phyloP scores from a whole-genome alignment of 2,329 filamentous ascomycete species.

The Truncatella angustata region DNA sequence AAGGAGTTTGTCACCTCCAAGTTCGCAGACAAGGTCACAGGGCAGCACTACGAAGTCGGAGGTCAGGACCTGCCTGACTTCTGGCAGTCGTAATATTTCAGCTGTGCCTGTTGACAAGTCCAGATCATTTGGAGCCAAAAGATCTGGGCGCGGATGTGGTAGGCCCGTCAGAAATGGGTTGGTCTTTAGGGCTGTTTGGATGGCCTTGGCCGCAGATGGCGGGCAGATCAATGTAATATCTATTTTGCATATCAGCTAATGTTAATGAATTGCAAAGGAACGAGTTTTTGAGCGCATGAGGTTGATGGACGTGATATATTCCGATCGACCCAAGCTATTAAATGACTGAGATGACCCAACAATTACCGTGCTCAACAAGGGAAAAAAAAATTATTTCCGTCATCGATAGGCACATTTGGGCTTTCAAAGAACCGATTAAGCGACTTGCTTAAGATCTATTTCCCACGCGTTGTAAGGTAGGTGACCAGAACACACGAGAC shows the following conservation, averaged over 20 bases:
- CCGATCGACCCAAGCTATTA: too few relatives aligned
- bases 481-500: too few relatives aligned
- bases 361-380: too few relatives aligned
- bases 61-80: conserved; percentile 75
- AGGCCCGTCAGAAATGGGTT: conserved; percentile 76
- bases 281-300: too few relatives aligned
- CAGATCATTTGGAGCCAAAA: conserved; percentile 74
- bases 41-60: conserved; percentile 88
- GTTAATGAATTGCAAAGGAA: background rate
- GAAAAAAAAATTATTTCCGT: too few relatives aligned
- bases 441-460: too few relatives aligned
- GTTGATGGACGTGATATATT: too few relatives aligned
- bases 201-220: conserved; percentile 63
- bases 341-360: too few relatives aligned
- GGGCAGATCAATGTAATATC: conserved; percentile 64
- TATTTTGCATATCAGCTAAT: conserved; percentile 22
- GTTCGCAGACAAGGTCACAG: conserved; percentile 89
- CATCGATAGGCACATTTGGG: too few relatives aligned
- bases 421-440: too few relatives aligned
- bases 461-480: too few relatives aligned
- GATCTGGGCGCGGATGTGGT: conserved; percentile 68
- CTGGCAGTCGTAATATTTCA: conserved; percentile 79
- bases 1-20: conserved; percentile 77
- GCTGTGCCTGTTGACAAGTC: conserved; percentile 86
- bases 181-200: conserved; percentile 69